A percentile compares a stretch with the other conserved stretches of the same genome.
Conservation (phyloP, 345 rosid genomes). For the Salix brachista region DNA sequence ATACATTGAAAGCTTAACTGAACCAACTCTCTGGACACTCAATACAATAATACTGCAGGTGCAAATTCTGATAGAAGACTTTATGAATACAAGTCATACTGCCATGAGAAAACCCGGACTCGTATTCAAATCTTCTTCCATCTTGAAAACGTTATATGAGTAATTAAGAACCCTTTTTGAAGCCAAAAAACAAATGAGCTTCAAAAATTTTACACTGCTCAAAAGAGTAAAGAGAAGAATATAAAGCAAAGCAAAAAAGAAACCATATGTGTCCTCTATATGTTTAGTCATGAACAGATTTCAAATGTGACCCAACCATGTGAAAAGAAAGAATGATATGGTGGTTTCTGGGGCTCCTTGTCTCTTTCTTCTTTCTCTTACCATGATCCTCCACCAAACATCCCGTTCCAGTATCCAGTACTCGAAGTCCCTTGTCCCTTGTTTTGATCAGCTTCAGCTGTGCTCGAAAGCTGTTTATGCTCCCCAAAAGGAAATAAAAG, state of each 20-base stretch:
- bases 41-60: background rate
- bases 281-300: slow-evolving; percentile 18
- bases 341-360: background rate
- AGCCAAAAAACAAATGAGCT: slow-evolving; percentile 19
- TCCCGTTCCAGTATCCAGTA: slow-evolving; percentile 27
- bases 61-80: slow-evolving; percentile 6
- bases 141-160: background rate
- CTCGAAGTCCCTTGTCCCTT: slow-evolving; percentile 34
- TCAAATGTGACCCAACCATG: background rate
- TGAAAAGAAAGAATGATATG: background rate
- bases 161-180: slow-evolving; percentile 5
- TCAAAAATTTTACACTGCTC: slow-evolving; percentile 13
- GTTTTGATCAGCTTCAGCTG: slow-evolving; percentile 35
- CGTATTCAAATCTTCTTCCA: slow-evolving; percentile 16
- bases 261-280: slow-evolving; percentile 2
- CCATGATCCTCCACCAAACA: slow-evolving; percentile 33
- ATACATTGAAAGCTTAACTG: background rate
- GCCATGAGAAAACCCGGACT: slow-evolving; percentile 1
- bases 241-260: background rate
- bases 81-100: slow-evolving; percentile 10
- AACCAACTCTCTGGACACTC: slow-evolving; percentile 2
- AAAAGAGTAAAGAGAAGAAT: slow-evolving; percentile 5
- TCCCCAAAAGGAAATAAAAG: slow-evolving; percentile 46
- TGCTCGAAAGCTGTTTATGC: slow-evolving; percentile 27
- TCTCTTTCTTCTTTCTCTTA: background rate